These are phyloP conservation scores for Pseudocercospora cruenta DNA, from an alignment of 2,329 filamentous ascomycete genomes.

Conservation along the genomic window DNA sequence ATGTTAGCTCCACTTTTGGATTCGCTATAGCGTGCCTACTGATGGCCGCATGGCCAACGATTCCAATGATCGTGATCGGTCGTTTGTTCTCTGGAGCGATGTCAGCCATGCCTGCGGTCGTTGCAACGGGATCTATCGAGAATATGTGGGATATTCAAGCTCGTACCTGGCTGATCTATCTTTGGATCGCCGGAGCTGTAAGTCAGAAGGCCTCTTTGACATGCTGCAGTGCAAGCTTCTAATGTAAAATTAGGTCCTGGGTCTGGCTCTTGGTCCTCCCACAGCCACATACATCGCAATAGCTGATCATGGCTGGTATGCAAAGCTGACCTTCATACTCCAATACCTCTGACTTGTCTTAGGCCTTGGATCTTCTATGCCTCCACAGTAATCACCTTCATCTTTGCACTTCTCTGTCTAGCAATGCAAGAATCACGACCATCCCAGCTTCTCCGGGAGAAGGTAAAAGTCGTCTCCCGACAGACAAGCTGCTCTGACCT, in stretches of 20 bases:
- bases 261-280: conserved; percentile 50
- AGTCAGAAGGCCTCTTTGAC: neutral
- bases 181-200: conserved; percentile 49
- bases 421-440: conserved; percentile 52
- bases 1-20: conserved; percentile 39
- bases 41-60: conserved; percentile 42
- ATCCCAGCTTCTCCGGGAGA: conserved; percentile 44
- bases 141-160: conserved; percentile 45
- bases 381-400: conserved; percentile 44
- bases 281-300: conserved; percentile 39
- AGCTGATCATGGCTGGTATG: conserved; percentile 27
- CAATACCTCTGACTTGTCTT: neutral
- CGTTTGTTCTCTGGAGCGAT: conserved; percentile 50
- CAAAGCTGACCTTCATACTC: neutral
- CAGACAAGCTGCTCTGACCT: conserved; percentile 34
- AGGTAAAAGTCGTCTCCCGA: conserved; percentile 39
- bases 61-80: conserved; percentile 46
- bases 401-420: conserved; percentile 42
- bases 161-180: conserved; percentile 53
- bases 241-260: conserved; percentile 37
- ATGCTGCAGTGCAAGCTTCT: neutral
- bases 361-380: conserved; percentile 54
- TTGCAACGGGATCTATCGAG: conserved; percentile 54
- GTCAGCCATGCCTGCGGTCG: conserved; percentile 53
- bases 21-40: conserved; percentile 44